Conservation (phyloP, 78 protist species). For the Polysphondylium violaceum region DNA sequence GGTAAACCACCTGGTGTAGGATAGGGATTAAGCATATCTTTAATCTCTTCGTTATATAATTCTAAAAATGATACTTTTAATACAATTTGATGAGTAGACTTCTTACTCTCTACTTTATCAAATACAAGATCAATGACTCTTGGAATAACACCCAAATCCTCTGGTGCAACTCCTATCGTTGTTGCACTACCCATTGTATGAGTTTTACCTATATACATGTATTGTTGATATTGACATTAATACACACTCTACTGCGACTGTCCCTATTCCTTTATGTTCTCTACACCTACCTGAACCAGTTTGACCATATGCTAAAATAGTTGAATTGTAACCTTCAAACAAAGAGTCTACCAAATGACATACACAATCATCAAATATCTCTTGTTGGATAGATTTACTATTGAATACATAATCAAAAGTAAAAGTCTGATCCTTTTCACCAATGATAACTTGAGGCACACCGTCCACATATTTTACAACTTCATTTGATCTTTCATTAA, state of each 20-base stretch:
- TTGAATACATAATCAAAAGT: conserved; percentile 76
- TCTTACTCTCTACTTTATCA: conserved; percentile 27
- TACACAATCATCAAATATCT: conserved; percentile 78
- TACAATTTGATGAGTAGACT: conserved; percentile 45
- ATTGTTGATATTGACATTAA: background rate
- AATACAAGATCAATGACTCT: conserved; percentile 74
- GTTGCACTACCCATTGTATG: conserved; percentile 83
- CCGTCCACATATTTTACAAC: conserved; percentile 59
- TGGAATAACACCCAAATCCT: conserved; percentile 83
- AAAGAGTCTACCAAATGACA: conserved; percentile 48
- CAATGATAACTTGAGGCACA: conserved; percentile 68
- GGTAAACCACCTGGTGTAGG: conserved; percentile 55
- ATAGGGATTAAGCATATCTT: conserved; percentile 85
- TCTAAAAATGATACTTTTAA: conserved; percentile 86
- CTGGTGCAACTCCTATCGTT: conserved; percentile 27
- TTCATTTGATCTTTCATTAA: conserved; percentile 38
- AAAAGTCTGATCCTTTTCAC: conserved; percentile 76
- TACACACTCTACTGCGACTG: background rate
- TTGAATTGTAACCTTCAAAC: conserved; percentile 84
- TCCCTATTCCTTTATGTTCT: background rate
- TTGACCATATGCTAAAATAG: conserved; percentile 90
- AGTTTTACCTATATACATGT: conserved; percentile 72
- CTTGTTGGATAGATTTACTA: conserved; percentile 34
- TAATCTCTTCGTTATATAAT: conserved; percentile 94
- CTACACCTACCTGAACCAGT: conserved; percentile 85